Conservation (phyloP, 1,284 basidiomycete species). For the Cystobasidium sp. region DNA sequence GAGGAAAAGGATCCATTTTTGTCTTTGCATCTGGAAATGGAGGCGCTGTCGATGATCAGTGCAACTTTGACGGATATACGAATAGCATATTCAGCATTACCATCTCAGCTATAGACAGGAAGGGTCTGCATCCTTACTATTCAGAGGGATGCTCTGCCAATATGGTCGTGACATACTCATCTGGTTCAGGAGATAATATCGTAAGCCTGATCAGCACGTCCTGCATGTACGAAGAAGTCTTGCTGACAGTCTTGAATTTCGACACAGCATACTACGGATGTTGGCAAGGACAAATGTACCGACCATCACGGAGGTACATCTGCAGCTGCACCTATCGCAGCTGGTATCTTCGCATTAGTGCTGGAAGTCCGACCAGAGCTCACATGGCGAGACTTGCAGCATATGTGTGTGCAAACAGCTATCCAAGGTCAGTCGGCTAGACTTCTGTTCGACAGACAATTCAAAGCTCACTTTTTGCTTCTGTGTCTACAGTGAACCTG, state of each 20-base stretch:
- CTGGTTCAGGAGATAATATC: conserved; percentile 90
- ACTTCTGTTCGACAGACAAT: conserved; percentile 45
- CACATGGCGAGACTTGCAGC: conserved; percentile 95
- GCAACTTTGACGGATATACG: conserved; percentile 99
- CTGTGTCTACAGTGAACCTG: conserved; percentile 67
- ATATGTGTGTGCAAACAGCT: conserved; percentile 81
- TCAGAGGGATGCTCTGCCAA: conserved; percentile 97
- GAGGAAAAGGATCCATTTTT: conserved; percentile 88
- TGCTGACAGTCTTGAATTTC: conserved; percentile 37
- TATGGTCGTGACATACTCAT: conserved; percentile 93
- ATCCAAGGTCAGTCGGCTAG: conserved; percentile 54
- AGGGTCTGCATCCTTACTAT: conserved; percentile 93
- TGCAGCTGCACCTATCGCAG: conserved; percentile 94
- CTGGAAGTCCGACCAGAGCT: conserved; percentile 85
- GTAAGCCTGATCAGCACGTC: conserved; percentile 3
- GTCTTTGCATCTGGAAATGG: conserved; percentile 99
- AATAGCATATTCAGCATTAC: conserved; percentile 97
- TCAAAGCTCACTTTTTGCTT: neutral
- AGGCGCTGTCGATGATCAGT: conserved; percentile 88
- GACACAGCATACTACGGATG: conserved; percentile 87
- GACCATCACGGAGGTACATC: conserved; percentile 91
- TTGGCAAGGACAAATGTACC: conserved; percentile 82
- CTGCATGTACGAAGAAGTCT: neutral
- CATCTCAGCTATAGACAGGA: conserved; percentile 88
- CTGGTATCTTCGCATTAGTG: conserved; percentile 85